Evolutionary conservation across 2,329 filamentous ascomycete species (phyloP).

Genomic region (Amylocarpus encephaloides): DNA sequence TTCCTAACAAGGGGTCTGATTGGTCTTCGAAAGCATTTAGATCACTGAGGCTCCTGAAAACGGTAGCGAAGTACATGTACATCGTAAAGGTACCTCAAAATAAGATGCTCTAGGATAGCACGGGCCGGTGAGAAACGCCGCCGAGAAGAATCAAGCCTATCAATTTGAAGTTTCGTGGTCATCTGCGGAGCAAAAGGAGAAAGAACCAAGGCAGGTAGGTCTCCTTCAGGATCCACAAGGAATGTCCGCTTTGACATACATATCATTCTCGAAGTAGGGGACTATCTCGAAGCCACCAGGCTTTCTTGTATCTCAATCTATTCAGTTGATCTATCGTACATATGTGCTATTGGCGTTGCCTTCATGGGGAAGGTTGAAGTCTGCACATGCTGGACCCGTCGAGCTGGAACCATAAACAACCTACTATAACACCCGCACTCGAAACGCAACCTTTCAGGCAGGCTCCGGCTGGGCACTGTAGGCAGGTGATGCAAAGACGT

Average conservation of each 20-base stretch:
- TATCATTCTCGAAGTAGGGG: no score
- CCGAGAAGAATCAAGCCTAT: background rate
- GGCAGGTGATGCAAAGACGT: no score
- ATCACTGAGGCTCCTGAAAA: background rate
- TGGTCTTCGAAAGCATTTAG: background rate
- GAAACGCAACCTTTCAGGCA: constrained; percentile 4
- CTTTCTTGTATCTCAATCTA: no score
- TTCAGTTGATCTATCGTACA: no score
- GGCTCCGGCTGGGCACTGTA: background rate
- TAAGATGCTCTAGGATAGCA: background rate
- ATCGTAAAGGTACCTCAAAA: no score
- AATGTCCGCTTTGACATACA: no score
- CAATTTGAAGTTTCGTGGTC: background rate
- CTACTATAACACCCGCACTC: background rate
- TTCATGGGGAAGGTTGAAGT: background rate
- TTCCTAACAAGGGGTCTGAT: background rate
- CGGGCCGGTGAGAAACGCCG: background rate
- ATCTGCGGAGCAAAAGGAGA: no score
- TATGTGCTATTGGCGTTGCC: background rate
- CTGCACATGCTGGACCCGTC: background rate
- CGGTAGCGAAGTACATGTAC: background rate
- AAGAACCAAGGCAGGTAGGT: no score
- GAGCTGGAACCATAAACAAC: constrained; percentile 1
- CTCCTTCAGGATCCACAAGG: no score
- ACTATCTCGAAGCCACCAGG: no score